Percentiles rank a stretch among this genome's conserved stretches.
These are phyloP conservation scores for Penicillium expansum DNA, from an alignment of 2,329 filamentous ascomycete genomes.

Conservation along the genomic window DNA sequence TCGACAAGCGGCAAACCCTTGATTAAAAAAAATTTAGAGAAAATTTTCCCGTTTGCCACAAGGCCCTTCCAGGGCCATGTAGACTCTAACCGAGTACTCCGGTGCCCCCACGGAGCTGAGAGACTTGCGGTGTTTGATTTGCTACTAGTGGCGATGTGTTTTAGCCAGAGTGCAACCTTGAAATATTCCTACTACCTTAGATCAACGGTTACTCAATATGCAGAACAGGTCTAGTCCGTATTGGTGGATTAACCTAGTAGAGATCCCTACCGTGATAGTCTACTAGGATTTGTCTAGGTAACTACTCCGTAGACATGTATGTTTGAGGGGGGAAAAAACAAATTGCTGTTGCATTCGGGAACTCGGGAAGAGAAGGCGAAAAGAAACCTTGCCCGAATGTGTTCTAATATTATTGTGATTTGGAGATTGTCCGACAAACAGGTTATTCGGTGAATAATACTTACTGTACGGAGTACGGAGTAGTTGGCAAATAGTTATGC, in stretches of 20 bases:
- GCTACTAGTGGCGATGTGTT: slow-evolving; percentile 3
- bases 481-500: not conserved
- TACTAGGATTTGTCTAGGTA: not conserved
- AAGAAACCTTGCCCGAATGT: not conserved
- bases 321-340: not conserved
- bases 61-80: not conserved
- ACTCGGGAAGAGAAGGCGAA: slow-evolving; percentile 2
- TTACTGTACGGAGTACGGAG: no score
- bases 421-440: not conserved
- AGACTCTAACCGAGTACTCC: not conserved
- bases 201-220: slow-evolving; percentile 8
- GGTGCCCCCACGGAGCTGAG: not conserved
- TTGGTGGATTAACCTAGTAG: not conserved
- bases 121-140: not conserved
- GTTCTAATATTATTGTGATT: not conserved
- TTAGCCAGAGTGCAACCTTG: slow-evolving; percentile 4
- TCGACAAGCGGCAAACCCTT: not conserved
- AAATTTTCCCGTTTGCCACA: not conserved
- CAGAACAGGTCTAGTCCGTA: not conserved
- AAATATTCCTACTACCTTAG: not conserved
- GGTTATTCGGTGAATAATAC: not conserved
- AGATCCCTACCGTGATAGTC: not conserved
- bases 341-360: slow-evolving; percentile 6
- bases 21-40: not conserved
- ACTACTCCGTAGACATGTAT: not conserved